phyloP scores from a whole-genome alignment of 805 yeast species.

The Candida orba region DNA sequence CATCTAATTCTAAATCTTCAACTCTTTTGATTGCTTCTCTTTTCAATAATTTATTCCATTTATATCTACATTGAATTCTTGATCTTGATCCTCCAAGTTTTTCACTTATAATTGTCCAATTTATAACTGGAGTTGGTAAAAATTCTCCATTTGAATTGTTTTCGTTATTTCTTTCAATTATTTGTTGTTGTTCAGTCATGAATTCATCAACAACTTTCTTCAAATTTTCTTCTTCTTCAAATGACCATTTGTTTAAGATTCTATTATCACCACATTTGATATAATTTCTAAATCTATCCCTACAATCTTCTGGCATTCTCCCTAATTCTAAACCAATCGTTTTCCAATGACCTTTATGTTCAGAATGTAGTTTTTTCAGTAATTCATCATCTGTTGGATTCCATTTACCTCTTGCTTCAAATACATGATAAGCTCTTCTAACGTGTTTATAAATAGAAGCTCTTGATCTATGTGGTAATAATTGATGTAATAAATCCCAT shows the following conservation, averaged over 20 bases:
- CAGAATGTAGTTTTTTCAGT: slow-evolving; percentile 53
- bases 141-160: slow-evolving; percentile 6
- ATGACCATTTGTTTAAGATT: slow-evolving; percentile 72
- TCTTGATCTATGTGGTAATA: slow-evolving; percentile 77
- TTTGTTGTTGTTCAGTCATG: slow-evolving; percentile 29
- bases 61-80: slow-evolving; percentile 90
- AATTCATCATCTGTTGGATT: slow-evolving; percentile 69
- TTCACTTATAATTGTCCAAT: slow-evolving; percentile 91
- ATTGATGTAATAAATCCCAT: slow-evolving; percentile 78
- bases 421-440: slow-evolving; percentile 80
- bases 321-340: slow-evolving; percentile 71
- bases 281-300: slow-evolving; percentile 95
- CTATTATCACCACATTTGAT: slow-evolving; percentile 83
- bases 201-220: slow-evolving; percentile 47
- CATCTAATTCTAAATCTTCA: slow-evolving; percentile 37
- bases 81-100: slow-evolving; percentile 83
- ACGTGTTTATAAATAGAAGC: slow-evolving; percentile 92
- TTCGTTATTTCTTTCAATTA: too few species aligned
- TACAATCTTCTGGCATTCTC: slow-evolving; percentile 96
- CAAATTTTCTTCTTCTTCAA: slow-evolving; percentile 60
- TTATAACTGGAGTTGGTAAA: slow-evolving; percentile 45
- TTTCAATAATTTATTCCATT: slow-evolving; percentile 79
- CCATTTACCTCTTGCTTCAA: slow-evolving; percentile 88
- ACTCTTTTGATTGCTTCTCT: slow-evolving; percentile 44
- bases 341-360: slow-evolving; percentile 83